Evolutionary conservation across 129 eudicot species (phyloP), one percentile per base, ranked within the genome.

Genomic region (Lonicera japonica): DNA sequence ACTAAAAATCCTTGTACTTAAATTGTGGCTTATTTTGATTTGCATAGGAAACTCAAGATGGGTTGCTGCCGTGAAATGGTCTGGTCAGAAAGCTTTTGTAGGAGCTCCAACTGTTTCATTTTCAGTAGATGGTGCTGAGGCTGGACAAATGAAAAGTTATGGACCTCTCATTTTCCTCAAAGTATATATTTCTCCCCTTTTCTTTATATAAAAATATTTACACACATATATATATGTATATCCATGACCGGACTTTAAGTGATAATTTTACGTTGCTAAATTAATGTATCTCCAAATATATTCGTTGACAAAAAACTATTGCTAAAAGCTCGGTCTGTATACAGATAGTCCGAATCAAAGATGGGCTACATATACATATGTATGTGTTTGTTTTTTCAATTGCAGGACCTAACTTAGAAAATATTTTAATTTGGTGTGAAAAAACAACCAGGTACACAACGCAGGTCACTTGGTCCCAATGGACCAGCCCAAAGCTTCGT

Each of bases 51-150:
- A 85, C 64, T 73, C 71, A 34, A 75, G 85, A 60, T 89, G 96
- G 95, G 95, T 85, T 45, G 70, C 70, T 21, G 82, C 72, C 16
- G 82, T 89, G 95, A 79, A 78, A 73, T 89, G 96, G 96, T 77
- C 71, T 3, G 96, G 96, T 0, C 86, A 80, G 67, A 87, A 85
- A 75, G 72, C 70, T 8, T 89, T 89, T 58, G 82, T 60, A 9
- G 76, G 71, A 23, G 65, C 88, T 58, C 36, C 77, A 14, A 70
- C 67, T 13, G 79, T 48, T 21, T 76, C 88, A 4, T 89, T 89
- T 69, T 25, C 53, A 56, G 97, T 89, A 4, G 73, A 67, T 53
- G 88, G 97, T 38, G 65, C 70, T 1, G 91, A 86, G 58, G 95
- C 95, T 13, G 97, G 97, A 34, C 36, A 64, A 34, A 74, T 77